A percentile compares a stretch with the other conserved stretches of the same genome.
These are phyloP conservation scores for Penicillium taxi DNA, from an alignment of 495 filamentous ascomycete species.

Conservation along the genomic window DNA sequence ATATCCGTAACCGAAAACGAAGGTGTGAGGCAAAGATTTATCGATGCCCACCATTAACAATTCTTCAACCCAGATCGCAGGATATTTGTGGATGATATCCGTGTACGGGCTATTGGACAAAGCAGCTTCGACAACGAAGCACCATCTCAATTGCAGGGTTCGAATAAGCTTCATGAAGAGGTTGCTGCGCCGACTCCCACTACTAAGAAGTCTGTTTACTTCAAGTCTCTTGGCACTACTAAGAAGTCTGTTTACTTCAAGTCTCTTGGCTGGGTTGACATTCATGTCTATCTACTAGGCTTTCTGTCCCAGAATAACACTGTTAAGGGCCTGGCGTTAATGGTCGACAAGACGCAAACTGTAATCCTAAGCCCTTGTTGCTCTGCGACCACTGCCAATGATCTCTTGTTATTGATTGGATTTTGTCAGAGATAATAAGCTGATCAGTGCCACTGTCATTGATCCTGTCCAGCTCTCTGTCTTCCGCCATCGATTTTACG, in stretches of 20 bases:
- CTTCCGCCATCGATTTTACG: conserved; percentile 90
- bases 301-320: conserved; percentile 59
- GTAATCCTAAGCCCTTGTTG: conserved; percentile 77
- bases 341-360: conserved; percentile 91
- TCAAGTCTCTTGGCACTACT: conserved; percentile 2
- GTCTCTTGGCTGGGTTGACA: conserved; percentile 62
- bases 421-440: conserved; percentile 66
- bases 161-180: no score
- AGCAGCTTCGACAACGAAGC: no score
- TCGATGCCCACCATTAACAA: conserved; percentile 77
- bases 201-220: conserved; percentile 49
- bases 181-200: conserved; percentile 2
- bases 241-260: conserved; percentile 18
- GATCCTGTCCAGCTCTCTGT: conserved; percentile 84
- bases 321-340: conserved; percentile 73
- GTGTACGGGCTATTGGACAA: conserved; percentile 71
- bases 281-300: conserved; percentile 69
- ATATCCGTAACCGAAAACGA: conserved; percentile 30
- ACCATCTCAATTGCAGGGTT: no score
- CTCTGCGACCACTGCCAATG: conserved; percentile 37
- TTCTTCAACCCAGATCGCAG: conserved; percentile 80
- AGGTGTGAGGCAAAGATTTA: conserved; percentile 54
- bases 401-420: conserved; percentile 61
- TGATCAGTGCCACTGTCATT: conserved; percentile 34
- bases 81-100: conserved; percentile 80